Evolutionary conservation across 2,329 filamentous ascomycete genomes (phyloP).

Genomic region (Pleoardoris graminearum): DNA sequence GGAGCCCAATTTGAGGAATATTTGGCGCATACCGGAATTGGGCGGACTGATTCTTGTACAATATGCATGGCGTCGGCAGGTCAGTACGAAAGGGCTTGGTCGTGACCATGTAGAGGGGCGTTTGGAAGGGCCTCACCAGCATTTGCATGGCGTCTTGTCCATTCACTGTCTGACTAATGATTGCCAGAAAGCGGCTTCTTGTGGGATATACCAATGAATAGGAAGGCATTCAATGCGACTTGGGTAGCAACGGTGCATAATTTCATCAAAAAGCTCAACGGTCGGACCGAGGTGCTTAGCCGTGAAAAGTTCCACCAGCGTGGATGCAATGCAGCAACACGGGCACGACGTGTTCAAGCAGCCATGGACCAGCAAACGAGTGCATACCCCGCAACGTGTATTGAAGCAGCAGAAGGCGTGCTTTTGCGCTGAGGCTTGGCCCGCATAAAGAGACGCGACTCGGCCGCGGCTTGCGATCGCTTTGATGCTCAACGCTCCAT

Average conservation of each 20-base stretch:
- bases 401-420: no score
- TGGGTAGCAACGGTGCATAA: not conserved
- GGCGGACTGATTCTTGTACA: slow-evolving; percentile 3
- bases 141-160: slow-evolving; percentile 10
- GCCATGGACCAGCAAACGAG: no score
- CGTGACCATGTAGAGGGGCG: not conserved
- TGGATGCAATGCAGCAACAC: not conserved
- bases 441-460: no score
- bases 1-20: no score
- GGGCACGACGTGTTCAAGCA: not conserved
- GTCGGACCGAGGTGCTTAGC: slow-evolving; percentile 1
- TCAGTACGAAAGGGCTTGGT: not conserved
- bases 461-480: no score
- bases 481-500: not conserved
- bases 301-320: not conserved
- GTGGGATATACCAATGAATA: not conserved
- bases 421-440: no score
- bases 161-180: not conserved
- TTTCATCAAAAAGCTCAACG: not conserved
- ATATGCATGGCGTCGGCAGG: slow-evolving; percentile 13
- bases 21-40: no score
- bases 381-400: no score
- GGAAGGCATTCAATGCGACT: not conserved
- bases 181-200: not conserved
- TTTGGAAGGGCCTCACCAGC: slow-evolving; percentile 7